Base-by-base conservation (phyloP, 2,329 filamentous ascomycete species). In the Lachnellula hyalina region DNA sequence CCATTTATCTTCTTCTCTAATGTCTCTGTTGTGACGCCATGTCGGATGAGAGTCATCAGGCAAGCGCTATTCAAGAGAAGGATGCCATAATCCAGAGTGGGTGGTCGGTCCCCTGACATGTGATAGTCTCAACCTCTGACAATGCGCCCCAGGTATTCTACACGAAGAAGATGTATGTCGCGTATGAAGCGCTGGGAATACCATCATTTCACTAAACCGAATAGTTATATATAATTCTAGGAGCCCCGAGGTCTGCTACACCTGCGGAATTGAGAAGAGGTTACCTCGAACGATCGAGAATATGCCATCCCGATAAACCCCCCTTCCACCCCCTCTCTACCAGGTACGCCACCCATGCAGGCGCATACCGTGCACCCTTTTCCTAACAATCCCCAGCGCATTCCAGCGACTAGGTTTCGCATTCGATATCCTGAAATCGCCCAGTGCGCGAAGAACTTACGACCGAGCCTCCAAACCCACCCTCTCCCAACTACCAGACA, bases 391-490 rank as follows among this genome's bases (percentile, higher is more conserved):
- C 17, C 21, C 8, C 49, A 71, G 70, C 46, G 71, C 71, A 19
- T 73, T 73, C 52, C 71, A 73, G 56, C 65, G 70, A 19, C 67
- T 73, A 15, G 71, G 68, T 14, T 73, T 73, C 54, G 70, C 71
- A 15, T 73, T 71, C 55, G 71, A 73, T 48, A 72, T 73, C 41
- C 66, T 73, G 12, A 72, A 71, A 62, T 70, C 70, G 5, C 68
- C 71, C 1, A 68, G 67, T 36, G 64, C 70, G 15, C 67, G 71
- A 41, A 60, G 66, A 53, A 70, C 70, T 36, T 73, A 73, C 53
- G 70, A 73, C 56, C 64, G 66, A 40, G 70, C 70, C 17, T 70
- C 68, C 8, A 63, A 61, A 49, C 63, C 64, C 34, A 62, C 58
- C 35, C 55, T 65, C 44, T 59, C 62, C 52, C 63, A 63, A 42